Percentiles rank a stretch among this genome's conserved stretches.
phyloP scores from a whole-genome alignment of 257 asterid genomes.

The Handroanthus guayacan region DNA sequence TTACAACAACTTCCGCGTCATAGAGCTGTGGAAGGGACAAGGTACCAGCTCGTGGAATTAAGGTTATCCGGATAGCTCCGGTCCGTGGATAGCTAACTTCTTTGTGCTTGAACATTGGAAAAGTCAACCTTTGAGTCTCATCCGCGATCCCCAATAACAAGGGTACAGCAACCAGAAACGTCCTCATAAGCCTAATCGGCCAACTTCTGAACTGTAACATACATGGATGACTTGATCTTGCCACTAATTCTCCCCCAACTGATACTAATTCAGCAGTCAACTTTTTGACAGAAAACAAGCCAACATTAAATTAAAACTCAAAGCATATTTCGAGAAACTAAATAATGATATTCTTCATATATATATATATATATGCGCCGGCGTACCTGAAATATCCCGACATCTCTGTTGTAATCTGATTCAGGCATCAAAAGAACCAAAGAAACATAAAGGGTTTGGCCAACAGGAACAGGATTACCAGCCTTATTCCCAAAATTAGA shows the following conservation, averaged over 20 bases:
- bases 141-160: constrained; percentile 58
- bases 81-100: constrained; percentile 57
- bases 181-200: constrained; percentile 71
- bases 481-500: constrained; percentile 31
- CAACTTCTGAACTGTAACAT: constrained; percentile 72
- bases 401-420: constrained; percentile 81
- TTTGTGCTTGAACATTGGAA: constrained; percentile 66
- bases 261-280: constrained; percentile 67
- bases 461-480: constrained; percentile 49
- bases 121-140: constrained; percentile 62
- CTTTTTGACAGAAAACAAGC: constrained; percentile 38
- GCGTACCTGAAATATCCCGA: constrained; percentile 80
- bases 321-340: too few species aligned
- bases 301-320: neutral
- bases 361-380: too few species aligned
- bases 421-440: constrained; percentile 77
- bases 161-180: constrained; percentile 66
- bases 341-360: too few species aligned
- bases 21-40: constrained; percentile 68
- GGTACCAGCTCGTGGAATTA: constrained; percentile 74
- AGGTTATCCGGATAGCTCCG: constrained; percentile 51
- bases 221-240: constrained; percentile 71
- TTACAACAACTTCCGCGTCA: constrained; percentile 54
- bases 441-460: constrained; percentile 73
- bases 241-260: constrained; percentile 45